Evolutionary conservation across 495 filamentous ascomycete species (phyloP).

Genomic region (Cladorrhinum samala): DNA sequence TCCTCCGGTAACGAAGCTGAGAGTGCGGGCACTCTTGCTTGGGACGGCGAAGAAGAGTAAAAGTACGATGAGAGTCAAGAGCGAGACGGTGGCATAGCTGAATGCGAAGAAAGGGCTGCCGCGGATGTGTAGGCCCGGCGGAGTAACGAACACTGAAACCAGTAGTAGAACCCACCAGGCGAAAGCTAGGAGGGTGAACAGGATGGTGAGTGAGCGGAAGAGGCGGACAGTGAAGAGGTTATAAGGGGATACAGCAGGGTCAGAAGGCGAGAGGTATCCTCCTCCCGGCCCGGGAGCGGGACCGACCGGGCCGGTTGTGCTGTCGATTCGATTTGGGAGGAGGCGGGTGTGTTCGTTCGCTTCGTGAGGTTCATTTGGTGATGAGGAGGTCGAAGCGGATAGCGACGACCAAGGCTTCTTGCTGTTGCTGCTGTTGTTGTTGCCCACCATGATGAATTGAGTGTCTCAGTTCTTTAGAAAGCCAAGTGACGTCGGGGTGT

Average conservation of each 20-base stretch:
- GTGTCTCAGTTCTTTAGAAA: too few relatives aligned
- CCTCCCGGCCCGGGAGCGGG: constrained; percentile 80
- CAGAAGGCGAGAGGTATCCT: constrained; percentile 83
- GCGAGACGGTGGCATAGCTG: constrained; percentile 65
- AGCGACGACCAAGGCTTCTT: constrained; percentile 1
- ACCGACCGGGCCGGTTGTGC: constrained; percentile 64
- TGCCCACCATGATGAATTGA: background rate
- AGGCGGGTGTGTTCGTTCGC: constrained; percentile 72
- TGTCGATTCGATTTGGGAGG: constrained; percentile 51
- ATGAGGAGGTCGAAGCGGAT: constrained; percentile 6
- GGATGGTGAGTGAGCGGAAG: constrained; percentile 63
- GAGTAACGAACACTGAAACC: constrained; percentile 79
- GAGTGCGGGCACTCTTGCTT: constrained; percentile 65
- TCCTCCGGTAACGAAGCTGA: constrained; percentile 56
- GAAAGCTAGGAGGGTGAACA: constrained; percentile 67
- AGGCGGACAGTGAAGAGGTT: constrained; percentile 87
- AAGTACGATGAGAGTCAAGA: constrained; percentile 65
- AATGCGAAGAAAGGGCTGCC: constrained; percentile 91
- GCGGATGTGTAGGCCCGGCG: constrained; percentile 74
- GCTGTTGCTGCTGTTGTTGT: constrained; percentile 2
- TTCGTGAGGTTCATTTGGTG: constrained; percentile 21
- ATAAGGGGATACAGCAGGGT: constrained; percentile 93
- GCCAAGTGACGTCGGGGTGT: too few relatives aligned
- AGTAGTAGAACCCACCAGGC: constrained; percentile 88
- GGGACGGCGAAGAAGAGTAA: constrained; percentile 83